These are phyloP conservation scores for Arthrobotrys megalospora DNA, from an alignment of 2,329 filamentous ascomycete species.

Conservation along the genomic window DNA sequence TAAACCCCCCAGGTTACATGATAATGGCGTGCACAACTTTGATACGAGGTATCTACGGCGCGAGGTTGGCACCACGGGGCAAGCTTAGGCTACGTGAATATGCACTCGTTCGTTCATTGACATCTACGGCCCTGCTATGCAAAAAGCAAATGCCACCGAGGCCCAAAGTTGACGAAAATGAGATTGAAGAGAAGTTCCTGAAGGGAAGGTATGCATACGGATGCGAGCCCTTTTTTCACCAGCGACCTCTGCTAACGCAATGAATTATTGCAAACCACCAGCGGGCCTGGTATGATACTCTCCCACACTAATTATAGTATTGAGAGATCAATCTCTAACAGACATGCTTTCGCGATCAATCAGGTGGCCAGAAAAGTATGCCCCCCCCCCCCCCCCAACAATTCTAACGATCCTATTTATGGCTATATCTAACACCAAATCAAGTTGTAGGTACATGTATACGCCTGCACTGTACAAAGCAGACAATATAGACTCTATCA, in stretches of 20 bases:
- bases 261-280: not conserved
- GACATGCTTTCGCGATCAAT: not conserved
- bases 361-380: slow-evolving; percentile 56
- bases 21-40: slow-evolving; percentile 21
- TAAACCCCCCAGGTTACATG: slow-evolving; percentile 1
- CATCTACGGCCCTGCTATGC: slow-evolving; percentile 63
- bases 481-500: slow-evolving; percentile 2
- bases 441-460: slow-evolving; percentile 38
- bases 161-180: slow-evolving; percentile 80
- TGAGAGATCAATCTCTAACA: not conserved
- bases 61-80: not conserved
- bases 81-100: not conserved
- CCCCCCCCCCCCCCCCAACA: too few species aligned
- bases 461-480: slow-evolving; percentile 65
- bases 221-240: too few species aligned
- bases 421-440: slow-evolving; percentile 12
- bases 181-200: slow-evolving; percentile 87
- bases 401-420: not conserved
- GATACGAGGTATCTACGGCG: slow-evolving; percentile 2
- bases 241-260: slow-evolving; percentile 67
- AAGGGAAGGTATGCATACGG: slow-evolving; percentile 74
- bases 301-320: not conserved
- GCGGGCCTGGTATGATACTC: slow-evolving; percentile 30
- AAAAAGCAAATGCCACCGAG: slow-evolving; percentile 81
- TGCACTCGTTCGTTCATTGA: slow-evolving; percentile 20